Base-by-base conservation (phyloP, 148 eudicot genomes). In the Rhododendron williamsianum region DNA sequence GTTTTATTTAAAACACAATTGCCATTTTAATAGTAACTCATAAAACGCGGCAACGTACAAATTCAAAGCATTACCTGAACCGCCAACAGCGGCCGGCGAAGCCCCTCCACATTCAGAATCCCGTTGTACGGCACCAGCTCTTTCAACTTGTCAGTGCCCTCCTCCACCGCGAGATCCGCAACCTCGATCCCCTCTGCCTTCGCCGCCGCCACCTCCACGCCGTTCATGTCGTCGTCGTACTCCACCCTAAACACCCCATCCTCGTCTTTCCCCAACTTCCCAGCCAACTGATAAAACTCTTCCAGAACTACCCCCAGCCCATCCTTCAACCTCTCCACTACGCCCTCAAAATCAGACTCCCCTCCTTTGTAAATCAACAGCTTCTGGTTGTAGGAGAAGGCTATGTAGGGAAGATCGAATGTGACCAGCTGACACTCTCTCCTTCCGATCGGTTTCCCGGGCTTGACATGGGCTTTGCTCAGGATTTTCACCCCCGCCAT, bases 361-460 rank as follows among this genome's bases (percentile, higher is more conserved):
- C 86, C 84, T 2, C 89, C 93, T 83, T 93, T 92, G 91, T 95
- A 97, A 74, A 97, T 52, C 21, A 97, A 27, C 78, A 97, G 80
- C 87, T 97, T 97, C 67, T 97, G 99, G 91, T 95, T 97, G 87
- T 97, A 97, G 87, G 88, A 97, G 73, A 97, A 97, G 60, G 95
- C 98, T 71, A 97, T 43, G 84, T 97, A 97, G 15, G 99, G 98
- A 8, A 97, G 93, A 87, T 97, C 99, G 87, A 97, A 97, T 71
- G 99, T 97, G 60, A 92, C 90, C 83, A 97, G 54, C 46, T 95
- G 98, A 80, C 96, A 95, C 67, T 97, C 98, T 83, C 76, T 87
- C 84, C 88, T 90, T 11, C 98, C 98, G 11, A 95, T 1, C 38
- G 92, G 87, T 43, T 91, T 92, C 36, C 87, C 91, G 82, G 98